Conservation (phyloP, 192 early-diverging fungal genomes). For the Backusella sp. region DNA sequence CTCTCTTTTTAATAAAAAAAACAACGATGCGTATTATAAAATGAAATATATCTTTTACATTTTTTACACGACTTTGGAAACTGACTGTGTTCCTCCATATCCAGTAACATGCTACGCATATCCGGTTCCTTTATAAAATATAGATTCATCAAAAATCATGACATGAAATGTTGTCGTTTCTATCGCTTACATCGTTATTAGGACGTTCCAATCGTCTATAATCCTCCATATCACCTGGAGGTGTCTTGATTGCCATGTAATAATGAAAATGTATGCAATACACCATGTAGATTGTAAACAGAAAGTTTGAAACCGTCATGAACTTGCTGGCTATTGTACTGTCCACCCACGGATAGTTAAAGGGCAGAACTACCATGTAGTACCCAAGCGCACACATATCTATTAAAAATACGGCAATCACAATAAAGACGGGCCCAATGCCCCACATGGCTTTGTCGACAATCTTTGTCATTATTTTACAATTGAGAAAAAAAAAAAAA, state of each 20-base stretch:
- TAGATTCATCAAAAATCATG: background rate
- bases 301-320: constrained; percentile 35
- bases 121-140: constrained; percentile 26
- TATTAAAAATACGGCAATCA: constrained; percentile 45
- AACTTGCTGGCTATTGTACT: constrained; percentile 19
- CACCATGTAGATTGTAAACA: constrained; percentile 48
- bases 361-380: constrained; percentile 50
- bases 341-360: constrained; percentile 41
- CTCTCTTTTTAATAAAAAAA: background rate
- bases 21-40: background rate
- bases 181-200: background rate
- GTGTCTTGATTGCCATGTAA: constrained; percentile 55
- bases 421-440: constrained; percentile 51
- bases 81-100: constrained; percentile 47
- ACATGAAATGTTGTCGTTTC: background rate
- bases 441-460: constrained; percentile 43
- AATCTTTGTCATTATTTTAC: constrained; percentile 30
- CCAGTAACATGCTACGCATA: constrained; percentile 42
- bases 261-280: constrained; percentile 56
- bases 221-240: constrained; percentile 38
- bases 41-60: constrained; percentile 19
- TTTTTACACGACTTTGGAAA: constrained; percentile 39
- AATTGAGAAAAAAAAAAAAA: background rate
- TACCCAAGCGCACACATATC: constrained; percentile 42
- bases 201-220: background rate